Conservation (phyloP, 257 asterid species). For the Fraxinus americana region DNA sequence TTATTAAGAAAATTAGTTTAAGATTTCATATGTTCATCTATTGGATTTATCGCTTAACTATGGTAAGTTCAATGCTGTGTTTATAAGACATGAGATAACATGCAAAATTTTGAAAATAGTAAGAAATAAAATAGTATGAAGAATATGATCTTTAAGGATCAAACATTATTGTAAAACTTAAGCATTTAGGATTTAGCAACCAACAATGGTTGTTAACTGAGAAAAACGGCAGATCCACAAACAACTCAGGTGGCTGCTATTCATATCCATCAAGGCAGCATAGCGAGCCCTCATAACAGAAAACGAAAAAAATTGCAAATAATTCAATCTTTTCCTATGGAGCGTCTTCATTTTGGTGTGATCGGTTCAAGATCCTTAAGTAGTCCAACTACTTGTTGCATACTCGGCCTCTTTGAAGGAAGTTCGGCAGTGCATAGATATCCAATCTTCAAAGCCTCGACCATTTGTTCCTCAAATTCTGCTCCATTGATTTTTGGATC, state of each 20-base stretch:
- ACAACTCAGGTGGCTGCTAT: conserved; percentile 38
- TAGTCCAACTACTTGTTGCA: conserved; percentile 91
- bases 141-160: conserved; percentile 15
- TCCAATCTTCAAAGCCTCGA: conserved; percentile 82
- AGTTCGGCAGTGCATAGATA: conserved; percentile 83
- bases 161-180: conserved; percentile 25
- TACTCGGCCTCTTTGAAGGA: conserved; percentile 75
- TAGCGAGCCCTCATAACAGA: conserved; percentile 15
- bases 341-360: conserved; percentile 29
- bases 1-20: no score
- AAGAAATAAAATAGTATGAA: conserved; percentile 14
- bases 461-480: conserved; percentile 52
- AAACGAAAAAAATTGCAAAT: not conserved
- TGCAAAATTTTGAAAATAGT: not conserved
- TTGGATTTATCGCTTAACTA: no score
- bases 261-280: conserved; percentile 38
- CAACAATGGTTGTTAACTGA: conserved; percentile 18
- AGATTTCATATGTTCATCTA: no score
- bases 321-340: not conserved
- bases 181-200: conserved; percentile 26
- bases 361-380: conserved; percentile 80
- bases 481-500: conserved; percentile 71
- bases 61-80: no score
- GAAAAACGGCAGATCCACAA: conserved; percentile 12
- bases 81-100: not conserved